Conservation (phyloP, 2,329 filamentous ascomycete species). For the Paramyrothecium roridum region DNA sequence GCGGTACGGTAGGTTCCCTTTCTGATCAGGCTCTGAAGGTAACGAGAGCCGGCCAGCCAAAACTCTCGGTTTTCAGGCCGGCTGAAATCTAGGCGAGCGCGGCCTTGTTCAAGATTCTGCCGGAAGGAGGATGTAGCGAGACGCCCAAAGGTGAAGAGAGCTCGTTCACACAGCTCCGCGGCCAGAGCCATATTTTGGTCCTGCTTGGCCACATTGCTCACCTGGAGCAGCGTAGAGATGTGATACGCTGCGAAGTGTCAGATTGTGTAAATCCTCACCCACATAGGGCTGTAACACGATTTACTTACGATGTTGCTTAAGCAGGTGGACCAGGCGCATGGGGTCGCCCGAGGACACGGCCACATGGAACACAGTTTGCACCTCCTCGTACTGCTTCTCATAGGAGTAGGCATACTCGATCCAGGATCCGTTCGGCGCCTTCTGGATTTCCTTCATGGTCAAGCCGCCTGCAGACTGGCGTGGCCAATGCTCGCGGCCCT, state of each 20-base stretch:
- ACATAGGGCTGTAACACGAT: not conserved
- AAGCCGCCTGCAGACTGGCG: slow-evolving; percentile 75
- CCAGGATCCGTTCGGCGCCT: slow-evolving; percentile 48
- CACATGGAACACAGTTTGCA: slow-evolving; percentile 73
- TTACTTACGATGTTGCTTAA: slow-evolving; percentile 42
- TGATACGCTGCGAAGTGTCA: slow-evolving; percentile 64
- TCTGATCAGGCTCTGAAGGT: slow-evolving; percentile 78
- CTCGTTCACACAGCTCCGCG: slow-evolving; percentile 83
- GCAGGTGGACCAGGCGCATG: slow-evolving; percentile 72
- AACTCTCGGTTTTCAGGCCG: slow-evolving; percentile 88
- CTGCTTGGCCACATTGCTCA: slow-evolving; percentile 87
- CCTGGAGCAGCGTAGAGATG: slow-evolving; percentile 88
- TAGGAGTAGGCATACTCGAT: slow-evolving; percentile 75
- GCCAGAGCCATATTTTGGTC: slow-evolving; percentile 85
- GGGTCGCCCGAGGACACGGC: slow-evolving; percentile 84
- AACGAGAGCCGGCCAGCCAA: slow-evolving; percentile 86
- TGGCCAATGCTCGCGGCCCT: slow-evolving; percentile 86
- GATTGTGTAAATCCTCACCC: not conserved
- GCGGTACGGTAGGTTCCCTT: slow-evolving; percentile 94
- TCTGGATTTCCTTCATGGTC: slow-evolving; percentile 65
- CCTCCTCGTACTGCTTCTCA: slow-evolving; percentile 66
- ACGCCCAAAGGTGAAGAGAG: slow-evolving; percentile 90
- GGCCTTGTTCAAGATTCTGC: slow-evolving; percentile 70
- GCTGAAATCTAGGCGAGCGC: slow-evolving; percentile 75
- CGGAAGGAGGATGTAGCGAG: slow-evolving; percentile 81